These are phyloP conservation scores for Microbotryum saponariae DNA, from an alignment of 1,284 basidiomycete species.

Conservation along the genomic window DNA sequence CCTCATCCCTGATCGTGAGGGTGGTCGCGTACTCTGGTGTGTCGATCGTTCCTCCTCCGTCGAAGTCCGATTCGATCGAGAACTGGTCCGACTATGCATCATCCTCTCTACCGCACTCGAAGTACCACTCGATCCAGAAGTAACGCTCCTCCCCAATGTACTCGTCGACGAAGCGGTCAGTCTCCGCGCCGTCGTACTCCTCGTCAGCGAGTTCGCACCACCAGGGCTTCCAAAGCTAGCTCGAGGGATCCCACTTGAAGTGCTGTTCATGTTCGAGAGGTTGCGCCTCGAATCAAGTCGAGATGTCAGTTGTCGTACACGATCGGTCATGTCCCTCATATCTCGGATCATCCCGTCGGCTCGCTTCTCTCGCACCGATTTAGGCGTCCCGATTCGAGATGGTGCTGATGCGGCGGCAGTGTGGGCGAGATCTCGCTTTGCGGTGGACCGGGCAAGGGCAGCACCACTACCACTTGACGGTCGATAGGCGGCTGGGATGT, in stretches of 20 bases:
- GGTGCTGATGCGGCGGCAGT: constrained; percentile 4
- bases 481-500: neutral
- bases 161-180: neutral
- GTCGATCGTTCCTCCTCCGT: too few species aligned
- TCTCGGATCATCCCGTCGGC: constrained; percentile 27
- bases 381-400: neutral
- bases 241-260: constrained; percentile 13
- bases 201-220: neutral
- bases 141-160: too few species aligned
- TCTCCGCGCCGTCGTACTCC: constrained; percentile 10
- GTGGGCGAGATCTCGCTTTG: neutral
- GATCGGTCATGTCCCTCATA: constrained; percentile 31
- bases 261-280: constrained; percentile 16
- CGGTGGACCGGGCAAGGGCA: constrained; percentile 6
- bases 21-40: too few species aligned
- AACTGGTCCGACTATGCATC: too few species aligned
- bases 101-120: too few species aligned
- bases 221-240: constrained; percentile 9
- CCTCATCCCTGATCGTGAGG: too few species aligned
- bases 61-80: too few species aligned
- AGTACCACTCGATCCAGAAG: too few species aligned
- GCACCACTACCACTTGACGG: neutral
- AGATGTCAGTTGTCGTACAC: constrained; percentile 27
- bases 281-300: constrained; percentile 23
- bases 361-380: constrained; percentile 11